Conservation (phyloP, 768 basidiomycete genomes). For the Mycena sanguinolenta region DNA sequence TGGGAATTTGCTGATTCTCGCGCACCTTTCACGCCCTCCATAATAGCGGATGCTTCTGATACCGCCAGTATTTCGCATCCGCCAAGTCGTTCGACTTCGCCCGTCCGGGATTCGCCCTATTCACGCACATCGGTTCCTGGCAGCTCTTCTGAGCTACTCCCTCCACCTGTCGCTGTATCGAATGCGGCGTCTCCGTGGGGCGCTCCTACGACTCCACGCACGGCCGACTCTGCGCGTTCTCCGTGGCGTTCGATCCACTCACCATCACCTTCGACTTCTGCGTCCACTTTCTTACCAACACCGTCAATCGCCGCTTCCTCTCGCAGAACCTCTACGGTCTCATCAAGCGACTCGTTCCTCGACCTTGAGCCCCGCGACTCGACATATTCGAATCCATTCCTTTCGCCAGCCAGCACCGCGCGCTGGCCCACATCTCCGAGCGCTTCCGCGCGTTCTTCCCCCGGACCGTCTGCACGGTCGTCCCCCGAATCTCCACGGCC, state of each 20-base stretch:
- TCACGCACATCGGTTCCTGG: constrained; percentile 7
- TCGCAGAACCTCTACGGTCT: constrained; percentile 19
- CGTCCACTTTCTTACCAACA: constrained; percentile 12
- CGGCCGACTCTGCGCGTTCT: constrained; percentile 16
- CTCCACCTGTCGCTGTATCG: constrained; percentile 12
- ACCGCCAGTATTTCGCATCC: constrained; percentile 15
- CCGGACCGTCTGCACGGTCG: background rate
- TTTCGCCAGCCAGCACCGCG: constrained; percentile 10
- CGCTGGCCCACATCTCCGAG: constrained; percentile 10
- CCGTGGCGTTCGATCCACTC: constrained; percentile 26
- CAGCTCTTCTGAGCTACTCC: too few species aligned
- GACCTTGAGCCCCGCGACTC: constrained; percentile 13
- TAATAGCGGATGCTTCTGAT: constrained; percentile 30
- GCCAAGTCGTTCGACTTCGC: background rate
- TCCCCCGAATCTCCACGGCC: too few species aligned
- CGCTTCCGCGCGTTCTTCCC: background rate
- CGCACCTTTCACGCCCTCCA: constrained; percentile 53
- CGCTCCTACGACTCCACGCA: constrained; percentile 28
- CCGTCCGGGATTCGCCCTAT: constrained; percentile 9
- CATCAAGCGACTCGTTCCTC: constrained; percentile 25
- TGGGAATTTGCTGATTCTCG: constrained; percentile 66
- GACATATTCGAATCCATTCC: constrained; percentile 29
- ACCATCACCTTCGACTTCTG: constrained; percentile 18
- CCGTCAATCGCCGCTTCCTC: constrained; percentile 20
- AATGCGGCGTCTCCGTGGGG: constrained; percentile 24